Percentiles rank a stretch among this genome's conserved stretches.
Evolutionary conservation across 2,329 filamentous ascomycete genomes (phyloP).

Genomic region (Orbilia ellipsospora): DNA sequence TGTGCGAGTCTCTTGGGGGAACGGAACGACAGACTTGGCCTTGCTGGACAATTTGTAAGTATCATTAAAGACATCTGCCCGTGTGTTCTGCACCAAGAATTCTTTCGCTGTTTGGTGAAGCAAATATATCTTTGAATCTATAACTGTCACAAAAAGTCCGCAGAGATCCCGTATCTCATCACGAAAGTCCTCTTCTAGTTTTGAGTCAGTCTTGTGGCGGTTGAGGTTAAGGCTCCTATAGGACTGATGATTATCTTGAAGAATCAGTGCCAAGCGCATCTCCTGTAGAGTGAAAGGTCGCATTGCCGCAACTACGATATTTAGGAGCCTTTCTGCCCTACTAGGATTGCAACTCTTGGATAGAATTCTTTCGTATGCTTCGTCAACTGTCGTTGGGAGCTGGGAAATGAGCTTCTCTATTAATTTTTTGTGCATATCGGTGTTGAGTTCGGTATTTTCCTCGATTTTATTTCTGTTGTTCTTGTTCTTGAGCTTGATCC

Average conservation of each 20-base stretch:
- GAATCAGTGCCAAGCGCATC: slow-evolving; percentile 23
- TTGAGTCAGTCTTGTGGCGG: too few species aligned
- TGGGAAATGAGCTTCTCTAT: slow-evolving; percentile 6
- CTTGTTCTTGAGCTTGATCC: not conserved
- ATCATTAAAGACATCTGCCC: not conserved
- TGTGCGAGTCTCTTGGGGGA: not conserved
- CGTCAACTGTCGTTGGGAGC: slow-evolving; percentile 25
- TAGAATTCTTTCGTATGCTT: slow-evolving; percentile 31
- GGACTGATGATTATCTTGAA: not conserved
- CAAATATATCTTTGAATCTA: slow-evolving; percentile 44
- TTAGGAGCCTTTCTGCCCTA: slow-evolving; percentile 7
- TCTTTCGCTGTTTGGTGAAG: slow-evolving; percentile 54
- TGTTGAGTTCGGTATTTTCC: not conserved
- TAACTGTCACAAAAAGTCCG: slow-evolving; percentile 41
- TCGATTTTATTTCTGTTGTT: too few species aligned
- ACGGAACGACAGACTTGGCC: too few species aligned
- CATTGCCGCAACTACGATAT: slow-evolving; percentile 21
- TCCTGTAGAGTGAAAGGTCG: slow-evolving; percentile 29
- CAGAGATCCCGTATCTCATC: slow-evolving; percentile 35
- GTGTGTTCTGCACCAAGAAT: slow-evolving; percentile 22
- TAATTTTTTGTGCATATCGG: not conserved
- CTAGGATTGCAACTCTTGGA: slow-evolving; percentile 11
- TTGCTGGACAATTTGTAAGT: not conserved
- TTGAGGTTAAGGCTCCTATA: not conserved
- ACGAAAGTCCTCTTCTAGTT: slow-evolving; percentile 8